These are phyloP conservation scores for Arctium minus DNA, from an alignment of 129 eudicot species.

Conservation along the genomic window DNA sequence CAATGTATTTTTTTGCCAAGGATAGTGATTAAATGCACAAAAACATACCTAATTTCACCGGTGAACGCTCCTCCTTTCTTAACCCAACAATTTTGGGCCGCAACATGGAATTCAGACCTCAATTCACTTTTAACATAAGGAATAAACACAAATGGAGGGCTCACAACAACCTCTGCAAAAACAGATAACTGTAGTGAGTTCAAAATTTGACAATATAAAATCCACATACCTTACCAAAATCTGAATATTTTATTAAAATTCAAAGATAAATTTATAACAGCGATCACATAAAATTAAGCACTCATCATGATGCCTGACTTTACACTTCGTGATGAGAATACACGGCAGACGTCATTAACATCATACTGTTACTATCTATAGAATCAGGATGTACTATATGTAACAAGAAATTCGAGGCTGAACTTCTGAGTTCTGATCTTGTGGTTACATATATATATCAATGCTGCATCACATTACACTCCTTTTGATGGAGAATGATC, in stretches of 20 bases:
- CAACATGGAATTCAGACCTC: slow-evolving; percentile 50
- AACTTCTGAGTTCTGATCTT: not conserved
- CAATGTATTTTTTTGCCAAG: not conserved
- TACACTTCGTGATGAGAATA: not conserved
- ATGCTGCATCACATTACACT: not conserved
- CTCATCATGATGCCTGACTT: not conserved
- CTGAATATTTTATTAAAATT: not conserved
- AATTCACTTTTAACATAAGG: slow-evolving; percentile 39
- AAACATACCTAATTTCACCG: slow-evolving; percentile 57
- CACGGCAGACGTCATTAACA: not conserved
- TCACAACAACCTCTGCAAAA: slow-evolving; percentile 56
- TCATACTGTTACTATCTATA: not conserved
- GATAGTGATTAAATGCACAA: slow-evolving; percentile 3
- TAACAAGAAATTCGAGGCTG: not conserved
- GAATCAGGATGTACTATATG: not conserved
- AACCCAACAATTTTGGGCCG: slow-evolving; percentile 71
- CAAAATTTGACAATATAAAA: not conserved
- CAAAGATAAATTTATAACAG: not conserved
- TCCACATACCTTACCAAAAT: not conserved
- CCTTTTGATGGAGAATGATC: not conserved
- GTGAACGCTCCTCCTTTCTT: slow-evolving; percentile 67
- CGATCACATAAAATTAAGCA: not conserved
- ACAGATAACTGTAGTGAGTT: not conserved
- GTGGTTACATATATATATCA: not conserved
- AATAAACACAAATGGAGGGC: slow-evolving; percentile 66